Conservation (phyloP, 768 basidiomycete species). For the Cystoderma amianthinum region DNA sequence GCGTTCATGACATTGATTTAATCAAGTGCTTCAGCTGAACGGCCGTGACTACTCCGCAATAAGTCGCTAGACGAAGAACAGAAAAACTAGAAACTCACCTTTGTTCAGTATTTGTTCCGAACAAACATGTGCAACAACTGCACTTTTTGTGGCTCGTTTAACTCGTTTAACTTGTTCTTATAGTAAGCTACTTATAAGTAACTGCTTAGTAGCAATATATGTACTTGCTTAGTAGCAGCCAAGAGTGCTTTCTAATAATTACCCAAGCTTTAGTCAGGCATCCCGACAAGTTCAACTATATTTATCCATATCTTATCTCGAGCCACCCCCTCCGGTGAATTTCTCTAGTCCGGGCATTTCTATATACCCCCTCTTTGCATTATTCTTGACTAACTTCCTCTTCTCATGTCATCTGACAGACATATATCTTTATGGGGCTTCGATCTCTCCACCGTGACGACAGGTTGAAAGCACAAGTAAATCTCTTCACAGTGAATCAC, state of each 20-base stretch:
- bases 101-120: background rate
- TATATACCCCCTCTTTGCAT: background rate
- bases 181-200: background rate
- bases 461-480: background rate
- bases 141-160: background rate
- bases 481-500: background rate
- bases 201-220: background rate
- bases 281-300: background rate
- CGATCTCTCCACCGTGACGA: background rate
- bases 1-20: conserved; percentile 17
- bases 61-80: background rate
- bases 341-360: background rate
- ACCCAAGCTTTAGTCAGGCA: background rate
- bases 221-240: no score
- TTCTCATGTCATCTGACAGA: background rate
- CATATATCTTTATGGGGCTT: background rate
- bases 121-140: background rate
- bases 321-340: background rate
- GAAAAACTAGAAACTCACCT: no score
- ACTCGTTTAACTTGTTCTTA: background rate
- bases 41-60: background rate
- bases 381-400: no score
- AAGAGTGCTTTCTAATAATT: background rate
- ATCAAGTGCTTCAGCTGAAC: conserved; percentile 3
- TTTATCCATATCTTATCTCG: background rate